These are phyloP conservation scores for Neurospora sp. DNA, from an alignment of 2,329 filamentous ascomycete species.

Conservation along the genomic window DNA sequence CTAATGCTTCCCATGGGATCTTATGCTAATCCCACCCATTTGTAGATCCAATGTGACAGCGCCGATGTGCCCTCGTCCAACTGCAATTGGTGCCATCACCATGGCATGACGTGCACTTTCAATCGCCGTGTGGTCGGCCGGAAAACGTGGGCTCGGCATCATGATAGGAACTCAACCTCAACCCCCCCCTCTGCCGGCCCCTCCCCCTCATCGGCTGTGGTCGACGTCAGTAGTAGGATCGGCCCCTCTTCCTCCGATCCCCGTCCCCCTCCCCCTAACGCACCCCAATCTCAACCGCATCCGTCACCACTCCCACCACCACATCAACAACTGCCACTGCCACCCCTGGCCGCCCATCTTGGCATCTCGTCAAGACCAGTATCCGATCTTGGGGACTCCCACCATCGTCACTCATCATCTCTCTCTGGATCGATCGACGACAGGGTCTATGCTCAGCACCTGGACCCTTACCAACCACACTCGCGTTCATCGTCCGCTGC, in stretches of 20 bases:
- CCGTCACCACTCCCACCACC: neutral
- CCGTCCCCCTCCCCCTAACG: neutral
- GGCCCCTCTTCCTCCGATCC: neutral
- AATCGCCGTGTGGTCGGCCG: slow-evolving; percentile 14
- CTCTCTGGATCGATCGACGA: neutral
- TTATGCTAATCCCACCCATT: slow-evolving; percentile 15
- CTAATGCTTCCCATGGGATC: too few relatives aligned
- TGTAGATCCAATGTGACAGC: slow-evolving; percentile 39
- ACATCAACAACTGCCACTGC: neutral
- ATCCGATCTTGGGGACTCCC: neutral
- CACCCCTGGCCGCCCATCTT: neutral
- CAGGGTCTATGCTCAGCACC: neutral
- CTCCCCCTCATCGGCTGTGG: neutral
- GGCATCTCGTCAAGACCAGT: neutral
- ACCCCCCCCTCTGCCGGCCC: neutral
- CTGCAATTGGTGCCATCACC: slow-evolving; percentile 43
- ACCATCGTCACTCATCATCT: neutral
- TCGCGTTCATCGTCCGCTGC: neutral
- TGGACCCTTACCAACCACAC: neutral
- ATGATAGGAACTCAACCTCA: neutral
- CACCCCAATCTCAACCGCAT: neutral
- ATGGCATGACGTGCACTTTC: slow-evolving; percentile 37
- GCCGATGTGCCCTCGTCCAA: slow-evolving; percentile 31
- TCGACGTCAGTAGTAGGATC: neutral
- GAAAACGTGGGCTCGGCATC: neutral